Conservation (phyloP, 768 basidiomycete species). For the Leccinum fibrillosum region DNA sequence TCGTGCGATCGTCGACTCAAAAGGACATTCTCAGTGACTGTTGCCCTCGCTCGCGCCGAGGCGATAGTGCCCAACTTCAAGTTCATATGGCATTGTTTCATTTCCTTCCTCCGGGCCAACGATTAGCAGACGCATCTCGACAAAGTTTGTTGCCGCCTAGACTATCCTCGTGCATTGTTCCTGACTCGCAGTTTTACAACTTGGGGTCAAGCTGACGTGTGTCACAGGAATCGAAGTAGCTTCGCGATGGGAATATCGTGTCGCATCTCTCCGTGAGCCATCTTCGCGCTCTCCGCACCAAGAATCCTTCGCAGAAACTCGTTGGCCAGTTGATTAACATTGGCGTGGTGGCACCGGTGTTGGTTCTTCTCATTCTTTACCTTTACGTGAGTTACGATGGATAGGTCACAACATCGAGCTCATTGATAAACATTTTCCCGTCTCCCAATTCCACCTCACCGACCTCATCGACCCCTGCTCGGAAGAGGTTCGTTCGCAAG, state of each 20-base stretch:
- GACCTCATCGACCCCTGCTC: conserved; percentile 74
- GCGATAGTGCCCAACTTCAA: conserved; percentile 39
- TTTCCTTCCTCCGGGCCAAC: conserved; percentile 37
- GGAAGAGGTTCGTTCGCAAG: conserved; percentile 55
- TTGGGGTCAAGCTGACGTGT: conserved; percentile 62
- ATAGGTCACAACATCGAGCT: conserved; percentile 61
- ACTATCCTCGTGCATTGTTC: not conserved
- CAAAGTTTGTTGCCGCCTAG: conserved; percentile 26
- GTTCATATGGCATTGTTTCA: conserved; percentile 50
- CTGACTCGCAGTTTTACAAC: conserved; percentile 49
- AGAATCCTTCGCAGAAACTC: conserved; percentile 42
- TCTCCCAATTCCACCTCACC: conserved; percentile 63
- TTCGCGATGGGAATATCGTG: conserved; percentile 72
- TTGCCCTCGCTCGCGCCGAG: conserved; percentile 18
- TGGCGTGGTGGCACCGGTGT: conserved; percentile 65
- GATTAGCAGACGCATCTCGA: conserved; percentile 28
- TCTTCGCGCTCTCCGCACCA: conserved; percentile 31
- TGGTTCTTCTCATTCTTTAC: not conserved
- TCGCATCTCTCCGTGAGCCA: conserved; percentile 51
- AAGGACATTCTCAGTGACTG: conserved; percentile 7
- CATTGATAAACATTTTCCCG: conserved; percentile 60
- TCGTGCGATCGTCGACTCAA: too few relatives aligned
- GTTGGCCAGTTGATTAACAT: conserved; percentile 67
- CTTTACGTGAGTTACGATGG: not conserved
- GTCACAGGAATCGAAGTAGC: conserved; percentile 59